phyloP scores from a whole-genome alignment of 225 moss, liverwort and hornwort species.

The Straminergon stramineum region DNA sequence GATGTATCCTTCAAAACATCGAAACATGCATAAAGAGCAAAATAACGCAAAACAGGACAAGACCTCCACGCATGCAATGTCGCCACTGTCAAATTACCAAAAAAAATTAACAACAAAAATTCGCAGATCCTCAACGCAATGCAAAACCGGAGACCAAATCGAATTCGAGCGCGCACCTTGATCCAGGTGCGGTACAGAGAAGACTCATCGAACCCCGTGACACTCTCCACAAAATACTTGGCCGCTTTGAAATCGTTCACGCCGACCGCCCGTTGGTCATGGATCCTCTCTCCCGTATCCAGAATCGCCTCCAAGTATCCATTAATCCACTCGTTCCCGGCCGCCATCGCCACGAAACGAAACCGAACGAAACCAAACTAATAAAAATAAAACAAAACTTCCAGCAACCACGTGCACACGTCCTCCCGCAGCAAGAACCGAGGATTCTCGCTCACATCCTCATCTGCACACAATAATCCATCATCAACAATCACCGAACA shows the following conservation, averaged over 20 bases:
- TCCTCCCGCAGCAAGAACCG: background rate
- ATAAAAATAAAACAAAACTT: background rate
- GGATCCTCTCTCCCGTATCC: constrained; percentile 58
- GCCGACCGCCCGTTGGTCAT: constrained; percentile 36
- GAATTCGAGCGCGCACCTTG: constrained; percentile 25
- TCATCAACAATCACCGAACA: background rate
- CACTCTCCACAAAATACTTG: constrained; percentile 66
- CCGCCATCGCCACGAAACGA: constrained; percentile 22
- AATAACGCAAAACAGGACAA: background rate
- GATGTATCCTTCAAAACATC: background rate
- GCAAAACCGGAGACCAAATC: background rate
- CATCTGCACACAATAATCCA: background rate
- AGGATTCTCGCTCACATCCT: background rate
- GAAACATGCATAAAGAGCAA: background rate
- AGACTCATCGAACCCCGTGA: constrained; percentile 63
- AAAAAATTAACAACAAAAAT: background rate
- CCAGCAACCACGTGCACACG: background rate
- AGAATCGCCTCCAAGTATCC: constrained; percentile 70
- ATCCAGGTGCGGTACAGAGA: constrained; percentile 67
- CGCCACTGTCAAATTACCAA: background rate
- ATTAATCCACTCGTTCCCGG: constrained; percentile 72
- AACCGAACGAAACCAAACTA: background rate
- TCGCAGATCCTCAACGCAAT: background rate
- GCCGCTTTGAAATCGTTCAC: constrained; percentile 46
- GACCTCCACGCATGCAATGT: background rate